Evolutionary conservation across 2,329 filamentous ascomycete genomes (phyloP).

Genomic region (Verruconis gallopava): DNA sequence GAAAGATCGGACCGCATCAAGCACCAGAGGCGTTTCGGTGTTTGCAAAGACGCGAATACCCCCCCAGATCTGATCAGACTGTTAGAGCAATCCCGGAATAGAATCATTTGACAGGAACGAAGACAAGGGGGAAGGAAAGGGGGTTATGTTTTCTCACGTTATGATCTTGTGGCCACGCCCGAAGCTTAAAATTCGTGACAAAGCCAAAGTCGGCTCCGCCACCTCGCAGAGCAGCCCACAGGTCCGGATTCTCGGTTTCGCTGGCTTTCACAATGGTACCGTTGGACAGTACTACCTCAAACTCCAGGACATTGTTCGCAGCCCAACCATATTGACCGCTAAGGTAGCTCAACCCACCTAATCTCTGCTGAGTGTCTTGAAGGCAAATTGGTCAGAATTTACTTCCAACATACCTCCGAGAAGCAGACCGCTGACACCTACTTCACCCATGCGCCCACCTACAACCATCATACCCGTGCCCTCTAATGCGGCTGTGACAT

Average conservation of each 20-base stretch:
- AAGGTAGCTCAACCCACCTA: slow-evolving; percentile 31
- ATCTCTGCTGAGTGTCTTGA: slow-evolving; percentile 6
- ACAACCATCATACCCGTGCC: slow-evolving; percentile 22
- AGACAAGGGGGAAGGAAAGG: too few species aligned
- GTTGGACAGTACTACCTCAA: slow-evolving; percentile 35
- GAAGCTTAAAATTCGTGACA: slow-evolving; percentile 25
- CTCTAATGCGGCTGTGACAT: slow-evolving; percentile 23
- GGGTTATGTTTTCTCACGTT: too few species aligned
- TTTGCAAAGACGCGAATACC: slow-evolving; percentile 31
- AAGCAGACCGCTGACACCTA: slow-evolving; percentile 7
- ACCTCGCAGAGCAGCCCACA: slow-evolving; percentile 30
- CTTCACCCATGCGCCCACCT: slow-evolving; percentile 16
- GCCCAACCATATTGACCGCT: slow-evolving; percentile 38
- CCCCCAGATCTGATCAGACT: slow-evolving; percentile 28
- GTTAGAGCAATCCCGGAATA: slow-evolving; percentile 6
- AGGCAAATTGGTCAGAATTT: slow-evolving; percentile 14
- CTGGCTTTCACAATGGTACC: slow-evolving; percentile 31
- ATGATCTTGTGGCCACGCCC: background rate
- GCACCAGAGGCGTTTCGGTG: slow-evolving; percentile 27
- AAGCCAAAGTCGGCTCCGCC: slow-evolving; percentile 33
- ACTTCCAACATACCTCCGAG: slow-evolving; percentile 10
- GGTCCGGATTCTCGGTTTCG: slow-evolving; percentile 24
- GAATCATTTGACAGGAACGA: too few species aligned
- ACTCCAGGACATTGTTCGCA: slow-evolving; percentile 34
- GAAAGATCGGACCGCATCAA: slow-evolving; percentile 41